Evolutionary conservation across 345 rosid species (phyloP).

Genomic region (Lenwebbia sp.): DNA sequence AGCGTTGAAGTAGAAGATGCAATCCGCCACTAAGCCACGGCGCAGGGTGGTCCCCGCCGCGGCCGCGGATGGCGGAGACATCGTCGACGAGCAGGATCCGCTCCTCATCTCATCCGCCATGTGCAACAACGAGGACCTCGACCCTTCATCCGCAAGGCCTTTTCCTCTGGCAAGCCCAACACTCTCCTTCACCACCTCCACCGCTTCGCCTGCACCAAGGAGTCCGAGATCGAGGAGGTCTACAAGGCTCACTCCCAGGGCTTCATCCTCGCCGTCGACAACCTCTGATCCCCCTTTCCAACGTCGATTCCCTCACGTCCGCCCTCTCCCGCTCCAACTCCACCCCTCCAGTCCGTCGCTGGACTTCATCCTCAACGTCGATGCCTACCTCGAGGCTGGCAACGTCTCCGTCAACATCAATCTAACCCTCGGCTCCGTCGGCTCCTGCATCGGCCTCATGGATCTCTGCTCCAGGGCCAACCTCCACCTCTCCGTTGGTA

Average conservation of each 20-base stretch:
- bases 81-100: conserved; percentile 68
- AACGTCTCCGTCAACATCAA: conserved; percentile 55
- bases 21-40: conserved; percentile 53
- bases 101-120: conserved; percentile 70
- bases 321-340: conserved; percentile 78
- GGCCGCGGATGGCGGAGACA: conserved; percentile 35
- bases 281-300: conserved; percentile 89
- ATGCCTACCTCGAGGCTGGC: conserved; percentile 61
- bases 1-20: conserved; percentile 14
- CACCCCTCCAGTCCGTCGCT: conserved; percentile 62
- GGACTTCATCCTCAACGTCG: conserved; percentile 32
- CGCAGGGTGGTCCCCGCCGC: conserved; percentile 52
- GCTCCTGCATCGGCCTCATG: conserved; percentile 43
- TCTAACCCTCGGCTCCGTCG: conserved; percentile 44
- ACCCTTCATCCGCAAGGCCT: conserved; percentile 79
- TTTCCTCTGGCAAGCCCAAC: conserved; percentile 76
- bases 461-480: conserved; percentile 69
- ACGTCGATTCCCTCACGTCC: conserved; percentile 73
- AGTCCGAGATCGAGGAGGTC: conserved; percentile 89
- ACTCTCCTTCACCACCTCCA: conserved; percentile 77
- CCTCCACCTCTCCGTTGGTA: conserved; percentile 49
- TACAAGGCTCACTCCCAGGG: conserved; percentile 94
- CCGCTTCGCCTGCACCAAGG: conserved; percentile 64
- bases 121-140: conserved; percentile 81
- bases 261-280: conserved; percentile 84